Conservation (phyloP, 2,329 filamentous ascomycete genomes). For the Nemania diffusa region DNA sequence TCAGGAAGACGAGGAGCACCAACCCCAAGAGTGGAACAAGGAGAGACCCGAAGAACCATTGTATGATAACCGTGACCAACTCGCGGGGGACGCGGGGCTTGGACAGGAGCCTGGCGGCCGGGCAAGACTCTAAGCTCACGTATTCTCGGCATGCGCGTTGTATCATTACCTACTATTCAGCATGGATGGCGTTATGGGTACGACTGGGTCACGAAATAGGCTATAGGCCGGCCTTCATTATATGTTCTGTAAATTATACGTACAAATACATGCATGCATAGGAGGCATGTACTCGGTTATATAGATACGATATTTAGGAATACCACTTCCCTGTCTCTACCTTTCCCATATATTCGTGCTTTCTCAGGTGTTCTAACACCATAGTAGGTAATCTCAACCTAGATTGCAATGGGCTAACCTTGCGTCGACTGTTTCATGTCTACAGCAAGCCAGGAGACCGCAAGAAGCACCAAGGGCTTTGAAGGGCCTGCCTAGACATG, state of each 20-base stretch:
- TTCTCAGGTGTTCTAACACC: not conserved
- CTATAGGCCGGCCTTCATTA: constrained; percentile 1
- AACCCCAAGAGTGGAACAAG: constrained; percentile 49
- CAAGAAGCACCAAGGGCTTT: constrained; percentile 21
- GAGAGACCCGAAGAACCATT: constrained; percentile 52
- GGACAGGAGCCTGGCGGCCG: not conserved
- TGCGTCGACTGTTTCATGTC: constrained; percentile 10
- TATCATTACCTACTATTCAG: constrained; percentile 21
- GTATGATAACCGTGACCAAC: constrained; percentile 41
- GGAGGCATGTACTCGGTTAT: too few relatives aligned
- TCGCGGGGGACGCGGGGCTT: constrained; percentile 35
- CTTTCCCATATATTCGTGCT: not conserved
- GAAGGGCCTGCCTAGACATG: not conserved
- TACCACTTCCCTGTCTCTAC: not conserved
- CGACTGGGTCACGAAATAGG: constrained; percentile 15
- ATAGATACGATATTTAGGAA: not conserved
- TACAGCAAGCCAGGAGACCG: not conserved
- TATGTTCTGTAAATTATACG: not conserved
- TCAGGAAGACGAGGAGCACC: not conserved
- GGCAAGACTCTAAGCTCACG: constrained; percentile 1
- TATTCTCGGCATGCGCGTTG: constrained; percentile 20
- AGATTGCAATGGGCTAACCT: not conserved
- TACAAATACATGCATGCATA: too few relatives aligned
- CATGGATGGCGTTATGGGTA: constrained; percentile 30
- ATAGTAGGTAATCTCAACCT: not conserved